A percentile compares a stretch with the other conserved stretches of the same genome.
Conservation (phyloP, 768 basidiomycete species). For the Pholiota microspora region DNA sequence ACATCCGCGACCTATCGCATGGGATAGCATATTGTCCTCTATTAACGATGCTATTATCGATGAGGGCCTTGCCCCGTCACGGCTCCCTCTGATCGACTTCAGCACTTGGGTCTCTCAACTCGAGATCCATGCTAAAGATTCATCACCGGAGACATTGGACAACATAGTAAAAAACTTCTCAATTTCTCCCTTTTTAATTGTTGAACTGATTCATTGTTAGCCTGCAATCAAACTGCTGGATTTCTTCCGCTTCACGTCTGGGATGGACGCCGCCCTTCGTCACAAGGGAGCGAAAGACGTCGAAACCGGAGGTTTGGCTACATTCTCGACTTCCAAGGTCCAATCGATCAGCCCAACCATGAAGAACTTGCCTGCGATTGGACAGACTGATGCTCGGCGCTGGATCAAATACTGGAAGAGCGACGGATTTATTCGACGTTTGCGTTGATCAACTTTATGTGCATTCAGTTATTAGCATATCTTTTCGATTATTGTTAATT, state of each 20-base stretch:
- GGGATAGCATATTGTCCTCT: constrained; percentile 22
- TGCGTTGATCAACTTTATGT: no score
- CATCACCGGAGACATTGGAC: constrained; percentile 9
- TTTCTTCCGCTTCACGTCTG: constrained; percentile 26
- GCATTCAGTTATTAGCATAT: no score
- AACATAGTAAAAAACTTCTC: constrained; percentile 14
- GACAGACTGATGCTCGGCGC: constrained; percentile 20
- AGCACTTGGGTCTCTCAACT: constrained; percentile 17
- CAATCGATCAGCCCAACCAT: constrained; percentile 32
- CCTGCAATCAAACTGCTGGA: constrained; percentile 34
- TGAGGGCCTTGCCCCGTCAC: constrained; percentile 6
- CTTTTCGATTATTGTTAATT: no score
- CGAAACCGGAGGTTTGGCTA: constrained; percentile 23
- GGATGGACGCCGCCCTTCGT: constrained; percentile 16
- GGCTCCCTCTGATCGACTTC: constrained; percentile 16
- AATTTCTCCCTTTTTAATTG: neutral
- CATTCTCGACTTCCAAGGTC: constrained; percentile 26
- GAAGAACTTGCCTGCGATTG: constrained; percentile 23
- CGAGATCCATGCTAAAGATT: constrained; percentile 7
- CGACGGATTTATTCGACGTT: constrained; percentile 19
- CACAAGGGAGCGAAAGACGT: constrained; percentile 8
- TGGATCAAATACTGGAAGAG: constrained; percentile 41
- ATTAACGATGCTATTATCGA: constrained; percentile 20
- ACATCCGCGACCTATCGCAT: constrained; percentile 32
- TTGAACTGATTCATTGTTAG: constrained; percentile 15